Percentiles rank a stretch among this genome's conserved stretches.
phyloP scores from a whole-genome alignment of 225 moss, liverwort and hornwort species.

The Marchantia polymorpha region DNA sequence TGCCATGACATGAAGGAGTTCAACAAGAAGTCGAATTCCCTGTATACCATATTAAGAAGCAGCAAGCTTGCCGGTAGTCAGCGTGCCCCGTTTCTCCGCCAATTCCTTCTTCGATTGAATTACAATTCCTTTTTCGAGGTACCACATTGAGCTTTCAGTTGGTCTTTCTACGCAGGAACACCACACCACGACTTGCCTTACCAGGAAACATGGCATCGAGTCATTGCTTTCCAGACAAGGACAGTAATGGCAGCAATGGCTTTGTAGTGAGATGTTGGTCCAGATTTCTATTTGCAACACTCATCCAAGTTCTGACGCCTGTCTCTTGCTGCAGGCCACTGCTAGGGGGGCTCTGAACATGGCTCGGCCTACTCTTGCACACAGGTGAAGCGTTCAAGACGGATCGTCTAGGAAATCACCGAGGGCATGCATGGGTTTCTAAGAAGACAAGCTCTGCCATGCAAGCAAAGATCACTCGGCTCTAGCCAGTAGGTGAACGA shows the following conservation, averaged over 20 bases:
- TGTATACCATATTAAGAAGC: conserved; percentile 94
- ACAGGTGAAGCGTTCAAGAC: neutral
- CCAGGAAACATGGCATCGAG: too few relatives aligned
- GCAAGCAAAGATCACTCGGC: neutral
- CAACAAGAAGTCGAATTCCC: conserved; percentile 94
- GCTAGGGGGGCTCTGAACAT: conserved; percentile 95
- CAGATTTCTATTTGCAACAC: too few relatives aligned
- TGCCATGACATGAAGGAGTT: conserved; percentile 58
- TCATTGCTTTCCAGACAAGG: too few relatives aligned
- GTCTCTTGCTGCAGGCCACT: conserved; percentile 61
- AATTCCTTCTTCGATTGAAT: conserved; percentile 90
- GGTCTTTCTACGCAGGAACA: too few relatives aligned
- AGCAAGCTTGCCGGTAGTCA: conserved; percentile 99
- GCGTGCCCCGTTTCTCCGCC: conserved; percentile 94
- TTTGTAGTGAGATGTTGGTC: too few relatives aligned
- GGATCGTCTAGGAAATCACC: neutral
- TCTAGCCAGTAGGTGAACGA: neutral
- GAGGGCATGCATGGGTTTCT: neutral
- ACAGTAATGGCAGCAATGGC: too few relatives aligned
- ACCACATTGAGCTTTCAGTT: neutral
- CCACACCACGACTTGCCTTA: too few relatives aligned
- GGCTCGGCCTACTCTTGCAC: conserved; percentile 58
- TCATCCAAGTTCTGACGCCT: neutral
- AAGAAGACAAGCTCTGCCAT: neutral
- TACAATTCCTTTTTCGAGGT: conserved; percentile 99